Evolutionary conservation across 2,329 filamentous ascomycete species (phyloP).

Genomic region (Diaporthe velutina): DNA sequence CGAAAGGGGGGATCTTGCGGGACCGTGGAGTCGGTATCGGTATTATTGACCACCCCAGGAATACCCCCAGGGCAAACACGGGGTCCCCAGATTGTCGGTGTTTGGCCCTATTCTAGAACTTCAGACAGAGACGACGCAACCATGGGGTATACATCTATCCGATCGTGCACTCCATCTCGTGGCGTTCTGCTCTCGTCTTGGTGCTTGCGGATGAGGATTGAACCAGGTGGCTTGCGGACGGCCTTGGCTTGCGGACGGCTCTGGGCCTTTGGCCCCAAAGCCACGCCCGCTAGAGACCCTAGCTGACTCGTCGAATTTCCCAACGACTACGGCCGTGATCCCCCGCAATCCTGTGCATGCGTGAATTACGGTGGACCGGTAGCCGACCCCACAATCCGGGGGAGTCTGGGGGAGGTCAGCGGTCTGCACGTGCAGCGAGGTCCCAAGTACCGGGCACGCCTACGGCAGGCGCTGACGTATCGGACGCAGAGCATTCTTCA

Average conservation of each 20-base stretch:
- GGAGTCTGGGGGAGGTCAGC: constrained; percentile 11
- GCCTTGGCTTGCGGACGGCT: constrained; percentile 11
- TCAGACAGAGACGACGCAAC: background rate
- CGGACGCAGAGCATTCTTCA: constrained; percentile 15
- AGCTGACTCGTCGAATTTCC: constrained; percentile 19
- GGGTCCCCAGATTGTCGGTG: constrained; percentile 32
- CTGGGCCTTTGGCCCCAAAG: background rate
- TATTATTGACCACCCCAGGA: constrained; percentile 21
- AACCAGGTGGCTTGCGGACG: constrained; percentile 32
- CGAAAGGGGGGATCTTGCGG: constrained; percentile 20
- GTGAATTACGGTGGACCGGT: background rate
- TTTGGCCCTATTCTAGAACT: background rate
- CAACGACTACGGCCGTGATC: background rate
- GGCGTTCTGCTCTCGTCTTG: background rate
- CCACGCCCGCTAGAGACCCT: background rate
- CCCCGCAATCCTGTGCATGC: constrained; percentile 26
- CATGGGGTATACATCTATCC: constrained; percentile 34
- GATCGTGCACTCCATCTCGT: background rate
- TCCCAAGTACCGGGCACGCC: background rate
- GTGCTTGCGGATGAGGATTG: constrained; percentile 33
- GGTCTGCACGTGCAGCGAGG: constrained; percentile 6
- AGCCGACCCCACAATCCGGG: constrained; percentile 27
- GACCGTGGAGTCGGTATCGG: constrained; percentile 19
- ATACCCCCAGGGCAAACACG: constrained; percentile 21
- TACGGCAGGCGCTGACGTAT: background rate